Evolutionary conservation across 208 protist genomes (phyloP).

Genomic region (Crithidia bombi): DNA sequence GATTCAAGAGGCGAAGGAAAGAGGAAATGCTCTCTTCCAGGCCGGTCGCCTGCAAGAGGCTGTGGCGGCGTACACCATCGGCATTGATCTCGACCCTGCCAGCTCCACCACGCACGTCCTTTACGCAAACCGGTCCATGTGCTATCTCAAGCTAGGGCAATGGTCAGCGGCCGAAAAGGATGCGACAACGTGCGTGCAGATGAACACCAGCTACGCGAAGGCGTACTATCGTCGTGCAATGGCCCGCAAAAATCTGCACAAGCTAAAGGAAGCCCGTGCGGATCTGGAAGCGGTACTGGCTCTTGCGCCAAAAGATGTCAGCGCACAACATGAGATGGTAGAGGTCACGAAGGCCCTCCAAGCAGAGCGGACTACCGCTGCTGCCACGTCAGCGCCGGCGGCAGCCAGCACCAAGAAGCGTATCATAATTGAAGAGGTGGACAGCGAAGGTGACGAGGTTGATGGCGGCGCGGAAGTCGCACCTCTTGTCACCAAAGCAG

Average conservation of each 20-base stretch:
- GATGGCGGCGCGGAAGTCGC: slow-evolving; percentile 14
- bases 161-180: slow-evolving; percentile 87
- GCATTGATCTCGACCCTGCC: slow-evolving; percentile 86
- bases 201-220: slow-evolving; percentile 87
- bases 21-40: slow-evolving; percentile 87
- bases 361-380: slow-evolving; percentile 38
- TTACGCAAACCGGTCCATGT: slow-evolving; percentile 89
- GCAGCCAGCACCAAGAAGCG: slow-evolving; percentile 50
- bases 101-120: slow-evolving; percentile 70
- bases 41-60: slow-evolving; percentile 74
- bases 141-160: slow-evolving; percentile 74
- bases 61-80: slow-evolving; percentile 77
- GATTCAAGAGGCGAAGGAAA: slow-evolving; percentile 72
- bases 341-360: slow-evolving; percentile 77
- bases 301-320: slow-evolving; percentile 69
- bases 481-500: neutral
- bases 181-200: slow-evolving; percentile 72
- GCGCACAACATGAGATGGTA: slow-evolving; percentile 72
- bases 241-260: slow-evolving; percentile 81
- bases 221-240: slow-evolving; percentile 88
- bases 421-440: slow-evolving; percentile 86
- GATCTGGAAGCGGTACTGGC: slow-evolving; percentile 89
- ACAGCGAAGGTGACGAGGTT: slow-evolving; percentile 72
- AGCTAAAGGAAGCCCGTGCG: slow-evolving; percentile 80
- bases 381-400: slow-evolving; percentile 20